Evolutionary conservation across 345 rosid genomes (phyloP).

Genomic region (Gossypium rotundifolium): DNA sequence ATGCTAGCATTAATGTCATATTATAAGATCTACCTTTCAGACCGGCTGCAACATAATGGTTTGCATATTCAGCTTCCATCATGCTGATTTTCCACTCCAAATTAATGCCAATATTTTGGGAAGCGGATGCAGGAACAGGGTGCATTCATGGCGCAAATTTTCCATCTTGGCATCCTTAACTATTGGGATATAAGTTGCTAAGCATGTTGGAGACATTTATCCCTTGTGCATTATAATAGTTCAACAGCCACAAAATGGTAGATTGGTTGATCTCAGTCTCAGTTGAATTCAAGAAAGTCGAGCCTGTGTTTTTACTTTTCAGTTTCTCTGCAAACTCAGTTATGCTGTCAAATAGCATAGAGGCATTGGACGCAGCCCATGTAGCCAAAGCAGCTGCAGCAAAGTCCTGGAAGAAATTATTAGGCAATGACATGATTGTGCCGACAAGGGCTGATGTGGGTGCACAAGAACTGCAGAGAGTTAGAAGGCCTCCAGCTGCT

Average conservation of each 20-base stretch:
- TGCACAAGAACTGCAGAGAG: slow-evolving; percentile 31
- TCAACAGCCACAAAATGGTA: slow-evolving; percentile 3
- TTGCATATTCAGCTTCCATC: background rate
- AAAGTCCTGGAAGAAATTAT: slow-evolving; percentile 33
- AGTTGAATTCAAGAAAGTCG: background rate
- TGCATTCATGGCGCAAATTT: background rate
- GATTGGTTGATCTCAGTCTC: slow-evolving; percentile 10
- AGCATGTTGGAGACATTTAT: background rate
- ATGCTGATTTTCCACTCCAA: background rate
- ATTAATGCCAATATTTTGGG: background rate
- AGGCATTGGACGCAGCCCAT: slow-evolving; percentile 38
- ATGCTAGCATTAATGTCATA: background rate
- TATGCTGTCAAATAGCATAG: slow-evolving; percentile 43
- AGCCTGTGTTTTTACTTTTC: background rate
- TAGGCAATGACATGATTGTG: slow-evolving; percentile 38
- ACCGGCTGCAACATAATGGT: background rate
- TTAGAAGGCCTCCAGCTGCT: slow-evolving; percentile 41
- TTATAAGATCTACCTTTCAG: background rate
- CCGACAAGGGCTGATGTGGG: slow-evolving; percentile 47
- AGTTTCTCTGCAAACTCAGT: slow-evolving; percentile 31
- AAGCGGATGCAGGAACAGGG: background rate
- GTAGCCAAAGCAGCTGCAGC: slow-evolving; percentile 35
- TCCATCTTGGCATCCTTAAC: background rate
- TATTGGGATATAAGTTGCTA: slow-evolving; percentile 1
- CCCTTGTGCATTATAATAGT: background rate